Evolutionary conservation across 495 filamentous ascomycete species (phyloP), one percentile per base, ranked within the genome.

Genomic region (Daldinia vernicosa): DNA sequence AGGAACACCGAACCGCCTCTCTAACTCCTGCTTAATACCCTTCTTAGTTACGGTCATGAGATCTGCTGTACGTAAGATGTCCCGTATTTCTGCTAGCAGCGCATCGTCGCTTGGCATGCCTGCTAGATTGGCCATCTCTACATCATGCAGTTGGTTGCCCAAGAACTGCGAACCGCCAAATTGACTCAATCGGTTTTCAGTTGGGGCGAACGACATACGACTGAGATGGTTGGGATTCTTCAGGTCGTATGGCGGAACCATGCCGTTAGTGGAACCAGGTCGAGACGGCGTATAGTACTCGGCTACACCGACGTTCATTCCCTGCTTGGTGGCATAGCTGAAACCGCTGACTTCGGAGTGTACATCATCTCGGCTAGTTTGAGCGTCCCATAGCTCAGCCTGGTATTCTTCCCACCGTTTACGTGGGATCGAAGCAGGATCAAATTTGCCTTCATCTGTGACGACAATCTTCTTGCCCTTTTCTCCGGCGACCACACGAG

Each of bases 391-490:
- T 47, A 99, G 88, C 84, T 98, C 96, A 63, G 91, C 91, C 80
- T 98, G 96, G 78, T 97, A 98, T 64, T 98, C 96, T 80, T 98
- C 95, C 95, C 96, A 98, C 85, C 91, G 93, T 89, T 98, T 98
- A 79, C 93, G 91, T 28, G 95, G 95, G 69, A 99, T 98, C 39
- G 89, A 91, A 9, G 86, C 83, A 11, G 96, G 95, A 78, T 99
- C 95, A 78, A 98, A 99, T 82, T 97, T 98, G 80, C 95, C 96
- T 82, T 99, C 95, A 78, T 99, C 95, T 1, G 93, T 92, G 69
- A 99, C 92, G 76, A 99, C 89, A 68, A 98, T 82, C 83, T 98
- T 94, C 75, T 91, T 88, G 58, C 95, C 95, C 75, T 91, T 91
- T 80, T 98, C 95, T 77, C 95, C 95, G n/a, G 92, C 97, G 69